These are phyloP conservation scores for Didymella lethalis DNA, from an alignment of 2,329 filamentous ascomycete genomes.

Conservation along the genomic window DNA sequence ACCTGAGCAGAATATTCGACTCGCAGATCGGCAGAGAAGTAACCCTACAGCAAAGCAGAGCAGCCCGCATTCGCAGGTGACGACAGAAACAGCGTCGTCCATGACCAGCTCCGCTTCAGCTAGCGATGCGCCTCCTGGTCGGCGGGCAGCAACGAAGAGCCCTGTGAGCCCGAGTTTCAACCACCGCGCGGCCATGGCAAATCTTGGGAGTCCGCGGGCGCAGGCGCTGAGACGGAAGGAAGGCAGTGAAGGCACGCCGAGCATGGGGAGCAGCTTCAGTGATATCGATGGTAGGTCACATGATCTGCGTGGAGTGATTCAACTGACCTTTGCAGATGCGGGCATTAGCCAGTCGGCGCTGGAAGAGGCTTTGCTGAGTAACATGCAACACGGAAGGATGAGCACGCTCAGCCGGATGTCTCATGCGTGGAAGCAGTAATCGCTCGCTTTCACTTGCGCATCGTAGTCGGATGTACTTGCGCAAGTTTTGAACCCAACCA, in stretches of 20 bases:
- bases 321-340: conserved; percentile 63
- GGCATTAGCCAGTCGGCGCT: conserved; percentile 82
- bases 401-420: conserved; percentile 73
- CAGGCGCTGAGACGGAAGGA: conserved; percentile 33
- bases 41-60: conserved; percentile 20
- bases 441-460: conserved; percentile 3
- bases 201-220: conserved; percentile 58
- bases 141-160: conserved; percentile 29
- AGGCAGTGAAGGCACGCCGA: conserved; percentile 48
- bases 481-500: neutral
- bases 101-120: conserved; percentile 57
- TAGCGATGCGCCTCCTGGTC: conserved; percentile 35
- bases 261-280: conserved; percentile 78
- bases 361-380: conserved; percentile 78
- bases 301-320: neutral
- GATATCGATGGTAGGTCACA: conserved; percentile 73
- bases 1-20: conserved; percentile 23
- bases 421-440: conserved; percentile 33
- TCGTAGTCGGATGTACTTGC: neutral
- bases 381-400: conserved; percentile 72
- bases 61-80: conserved; percentile 32
- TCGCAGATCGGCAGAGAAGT: conserved; percentile 14
- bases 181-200: conserved; percentile 65
- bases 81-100: conserved; percentile 57
- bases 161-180: conserved; percentile 58